Base-by-base conservation (phyloP, 345 rosid genomes). In the Arabis hirsuta region DNA sequence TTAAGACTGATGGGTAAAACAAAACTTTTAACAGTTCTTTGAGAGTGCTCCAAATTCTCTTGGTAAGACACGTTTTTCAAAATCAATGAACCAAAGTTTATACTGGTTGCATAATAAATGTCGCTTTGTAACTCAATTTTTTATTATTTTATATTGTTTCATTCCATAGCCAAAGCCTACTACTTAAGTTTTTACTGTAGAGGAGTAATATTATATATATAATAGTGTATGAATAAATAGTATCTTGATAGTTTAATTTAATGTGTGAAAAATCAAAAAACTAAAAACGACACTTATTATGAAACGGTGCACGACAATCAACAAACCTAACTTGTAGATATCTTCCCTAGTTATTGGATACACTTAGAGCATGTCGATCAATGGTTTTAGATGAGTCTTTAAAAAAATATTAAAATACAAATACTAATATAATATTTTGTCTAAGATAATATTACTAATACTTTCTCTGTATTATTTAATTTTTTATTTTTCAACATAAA, bases 21-120 rank as follows among this genome's bases (percentile, higher is more conserved):
- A 61, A 68, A 50, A 67, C 1, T 74, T 41, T 22, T 32, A 24
- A 11, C 62, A 58, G 16, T 43, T 67, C 47, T 67, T 44, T 41
- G 19, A 73, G 13, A 73, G 32, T 62, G 48, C 27, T 54, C 48
- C 41, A 72, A 44, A 27, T 62, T 53, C 63, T 62, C 63, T 54
- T 58, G 58, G 47, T 44, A 64, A 64, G 12, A 29, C 39, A 42
- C 38, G 8, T 6, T 54, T 22, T 10, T 53, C n/a, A 24, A 27
- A 52, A 52, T 1, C n/a, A 14, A 13, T 69, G 69, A 34, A 44
- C 55, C 58, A 34, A 44, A 60, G n/a, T 14, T 54, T 24, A 7
- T 27, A 1, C 8, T n/a, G 12, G 24, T 39, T 73, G 14, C 59
- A 65, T 12, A 65, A 11, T 12, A 45, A 6, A 9, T 19, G 41